These are phyloP conservation scores for Cajanus cajan DNA, from an alignment of 306 rosid species.

Conservation along the genomic window DNA sequence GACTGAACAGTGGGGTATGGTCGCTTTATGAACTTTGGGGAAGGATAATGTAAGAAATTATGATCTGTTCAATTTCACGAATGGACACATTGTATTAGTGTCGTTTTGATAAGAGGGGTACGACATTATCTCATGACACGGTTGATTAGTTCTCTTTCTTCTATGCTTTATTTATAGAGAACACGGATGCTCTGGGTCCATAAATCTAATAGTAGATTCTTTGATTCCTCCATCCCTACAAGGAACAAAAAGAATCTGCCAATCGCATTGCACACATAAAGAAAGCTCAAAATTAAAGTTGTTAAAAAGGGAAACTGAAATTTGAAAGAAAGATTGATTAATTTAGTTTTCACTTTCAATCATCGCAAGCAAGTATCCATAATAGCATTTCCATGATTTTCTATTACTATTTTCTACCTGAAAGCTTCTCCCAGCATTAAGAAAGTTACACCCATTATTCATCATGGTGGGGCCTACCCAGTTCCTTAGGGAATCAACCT, in stretches of 20 bases:
- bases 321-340: slow-evolving; percentile 27
- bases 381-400: slow-evolving; percentile 37
- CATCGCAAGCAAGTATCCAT: slow-evolving; percentile 52
- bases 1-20: slow-evolving; percentile 36
- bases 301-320: slow-evolving; percentile 13
- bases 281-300: slow-evolving; percentile 20
- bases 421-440: slow-evolving; percentile 47
- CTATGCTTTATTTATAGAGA: slow-evolving; percentile 35
- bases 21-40: slow-evolving; percentile 43
- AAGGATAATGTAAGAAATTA: slow-evolving; percentile 40
- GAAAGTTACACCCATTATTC: slow-evolving; percentile 67
- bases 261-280: slow-evolving; percentile 51
- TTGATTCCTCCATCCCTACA: slow-evolving; percentile 78
- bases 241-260: slow-evolving; percentile 91
- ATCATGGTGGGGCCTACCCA: slow-evolving; percentile 59
- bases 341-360: slow-evolving; percentile 50
- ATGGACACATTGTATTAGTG: slow-evolving; percentile 24
- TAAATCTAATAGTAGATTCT: slow-evolving; percentile 84
- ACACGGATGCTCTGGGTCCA: slow-evolving; percentile 50
- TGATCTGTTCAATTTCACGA: slow-evolving; percentile 28
- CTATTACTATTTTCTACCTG: not conserved
- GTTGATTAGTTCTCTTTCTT: slow-evolving; percentile 35
- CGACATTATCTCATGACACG: slow-evolving; percentile 33
- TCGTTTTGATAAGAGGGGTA: slow-evolving; percentile 23
- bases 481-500: slow-evolving; percentile 66